Evolutionary conservation across 2,329 filamentous ascomycete genomes (phyloP), one percentile per base, ranked within the genome.

Genomic region (Penicillium sp.): DNA sequence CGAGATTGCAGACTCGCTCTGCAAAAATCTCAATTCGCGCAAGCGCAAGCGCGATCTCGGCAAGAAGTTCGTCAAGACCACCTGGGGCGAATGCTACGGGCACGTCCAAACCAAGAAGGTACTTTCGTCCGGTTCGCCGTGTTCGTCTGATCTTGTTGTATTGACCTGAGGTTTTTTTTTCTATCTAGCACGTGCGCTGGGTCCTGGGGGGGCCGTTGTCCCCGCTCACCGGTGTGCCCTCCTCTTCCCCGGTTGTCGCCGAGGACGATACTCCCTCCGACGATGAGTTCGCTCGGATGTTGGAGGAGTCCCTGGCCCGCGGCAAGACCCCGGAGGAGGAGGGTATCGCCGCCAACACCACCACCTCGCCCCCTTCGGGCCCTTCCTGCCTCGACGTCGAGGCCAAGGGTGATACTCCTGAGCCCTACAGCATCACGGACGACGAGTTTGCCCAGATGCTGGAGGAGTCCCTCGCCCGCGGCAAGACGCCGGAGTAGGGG

Each of bases 21-120:
- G 47, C 53, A 26, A 37, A 17, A 33, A 30, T 1, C 42, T 58
- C 42, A 61, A 59, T 42, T 56, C 49, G 19, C 24, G 44, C 22
- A 42, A 44, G 37, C 53, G 53, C 17, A 40, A 44, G 35, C 37
- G 26, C 13, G 38, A 55, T 10, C 53, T 19, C 30, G 56, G 45
- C 28, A 19, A 58, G 6, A 28, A 37, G 40, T 40, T 53, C 35
- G 45, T 42, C n/a, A 26, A 53, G 4, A 19, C 42, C 10, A 38
- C 24, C 13, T 22, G 49, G 35, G 22, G 17, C 22, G 13, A 35
- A 13, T 58, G 54, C 40, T 55, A 59, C 50, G 10, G 51, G 6
- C 15, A 37, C 17, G 28, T 59, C 15, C 28, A 55, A n/a, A 38
- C 60, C 9, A 56, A 58, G 30, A 58, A 58, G 33, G 53, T 51